Conservation (phyloP, 2,329 filamentous ascomycete genomes). For the Zalaria obscura region DNA sequence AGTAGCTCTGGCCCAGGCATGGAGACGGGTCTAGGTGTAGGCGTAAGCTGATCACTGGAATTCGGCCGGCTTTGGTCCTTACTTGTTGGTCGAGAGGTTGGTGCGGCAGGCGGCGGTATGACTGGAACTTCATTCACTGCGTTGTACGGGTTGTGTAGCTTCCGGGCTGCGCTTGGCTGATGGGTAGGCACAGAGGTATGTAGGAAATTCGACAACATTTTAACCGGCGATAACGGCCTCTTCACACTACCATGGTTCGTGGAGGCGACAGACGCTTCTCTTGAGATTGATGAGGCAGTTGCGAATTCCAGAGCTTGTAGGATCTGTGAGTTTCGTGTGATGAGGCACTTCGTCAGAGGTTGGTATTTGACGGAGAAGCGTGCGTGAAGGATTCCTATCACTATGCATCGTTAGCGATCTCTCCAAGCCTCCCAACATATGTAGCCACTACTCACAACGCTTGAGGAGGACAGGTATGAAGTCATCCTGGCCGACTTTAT, state of each 20-base stretch:
- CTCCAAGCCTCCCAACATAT: neutral
- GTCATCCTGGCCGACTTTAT: slow-evolving; percentile 58
- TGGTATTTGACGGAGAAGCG: slow-evolving; percentile 57
- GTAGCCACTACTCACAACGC: slow-evolving; percentile 41
- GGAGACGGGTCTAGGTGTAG: neutral
- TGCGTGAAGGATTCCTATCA: slow-evolving; percentile 56
- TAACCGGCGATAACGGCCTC: slow-evolving; percentile 71
- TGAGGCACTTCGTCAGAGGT: slow-evolving; percentile 49
- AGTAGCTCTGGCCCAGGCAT: neutral
- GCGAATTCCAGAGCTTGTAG: slow-evolving; percentile 47
- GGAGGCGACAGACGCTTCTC: too few relatives aligned
- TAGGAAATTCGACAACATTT: slow-evolving; percentile 66
- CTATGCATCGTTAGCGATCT: slow-evolving; percentile 23
- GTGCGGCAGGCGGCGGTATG: slow-evolving; percentile 13
- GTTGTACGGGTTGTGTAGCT: slow-evolving; percentile 4
- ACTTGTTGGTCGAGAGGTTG: slow-evolving; percentile 21
- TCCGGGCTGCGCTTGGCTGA: slow-evolving; percentile 11
- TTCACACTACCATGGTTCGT: too few relatives aligned
- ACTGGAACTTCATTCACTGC: neutral
- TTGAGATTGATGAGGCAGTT: too few relatives aligned
- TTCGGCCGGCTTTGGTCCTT: slow-evolving; percentile 19
- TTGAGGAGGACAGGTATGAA: slow-evolving; percentile 63
- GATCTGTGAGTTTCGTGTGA: slow-evolving; percentile 66
- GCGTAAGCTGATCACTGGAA: slow-evolving; percentile 13
- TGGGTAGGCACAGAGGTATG: slow-evolving; percentile 39